Percentiles rank a stretch among this genome's conserved stretches.
Conservation (phyloP, 2,329 filamentous ascomycete species). For the Diaporthe sp. region DNA sequence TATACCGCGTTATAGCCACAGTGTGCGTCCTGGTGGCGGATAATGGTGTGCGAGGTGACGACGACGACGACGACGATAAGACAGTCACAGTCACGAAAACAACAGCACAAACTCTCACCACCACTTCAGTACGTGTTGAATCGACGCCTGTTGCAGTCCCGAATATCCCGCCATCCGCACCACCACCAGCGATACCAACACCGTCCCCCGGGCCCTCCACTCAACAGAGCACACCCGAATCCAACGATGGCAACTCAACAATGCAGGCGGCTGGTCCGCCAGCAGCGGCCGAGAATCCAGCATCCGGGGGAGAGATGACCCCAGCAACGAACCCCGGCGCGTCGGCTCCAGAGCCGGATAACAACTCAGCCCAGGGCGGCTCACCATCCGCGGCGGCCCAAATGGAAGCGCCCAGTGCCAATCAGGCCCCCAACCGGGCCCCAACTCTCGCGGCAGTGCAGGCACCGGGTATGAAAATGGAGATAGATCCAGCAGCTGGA, state of each 20-base stretch:
- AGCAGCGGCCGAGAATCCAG: slow-evolving; percentile 1
- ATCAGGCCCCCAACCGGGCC: not conserved
- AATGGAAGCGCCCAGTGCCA: slow-evolving; percentile 5
- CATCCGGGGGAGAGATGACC: slow-evolving; percentile 2
- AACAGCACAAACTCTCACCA: not conserved
- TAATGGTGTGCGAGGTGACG: not conserved
- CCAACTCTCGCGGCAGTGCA: not conserved
- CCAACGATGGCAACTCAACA: slow-evolving; percentile 2
- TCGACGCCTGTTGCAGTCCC: not conserved
- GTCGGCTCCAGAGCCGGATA: not conserved
- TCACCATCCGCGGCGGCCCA: slow-evolving; percentile 3
- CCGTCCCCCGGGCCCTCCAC: not conserved
- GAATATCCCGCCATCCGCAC: not conserved
- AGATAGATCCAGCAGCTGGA: slow-evolving; percentile 30
- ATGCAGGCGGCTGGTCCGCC: slow-evolving; percentile 19
- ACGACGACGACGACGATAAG: slow-evolving; percentile 5
- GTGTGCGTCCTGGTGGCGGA: slow-evolving; percentile 18
- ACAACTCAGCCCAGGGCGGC: not conserved
- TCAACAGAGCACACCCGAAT: not conserved
- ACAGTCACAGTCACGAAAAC: slow-evolving; percentile 1
- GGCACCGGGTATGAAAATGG: not conserved
- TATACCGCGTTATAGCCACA: slow-evolving; percentile 17
- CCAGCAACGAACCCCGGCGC: not conserved
- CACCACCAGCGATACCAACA: not conserved
- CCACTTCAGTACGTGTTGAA: not conserved